Evolutionary conservation across 2,329 filamentous ascomycete species (phyloP).

Genomic region (Diaporthe citrichinensis): DNA sequence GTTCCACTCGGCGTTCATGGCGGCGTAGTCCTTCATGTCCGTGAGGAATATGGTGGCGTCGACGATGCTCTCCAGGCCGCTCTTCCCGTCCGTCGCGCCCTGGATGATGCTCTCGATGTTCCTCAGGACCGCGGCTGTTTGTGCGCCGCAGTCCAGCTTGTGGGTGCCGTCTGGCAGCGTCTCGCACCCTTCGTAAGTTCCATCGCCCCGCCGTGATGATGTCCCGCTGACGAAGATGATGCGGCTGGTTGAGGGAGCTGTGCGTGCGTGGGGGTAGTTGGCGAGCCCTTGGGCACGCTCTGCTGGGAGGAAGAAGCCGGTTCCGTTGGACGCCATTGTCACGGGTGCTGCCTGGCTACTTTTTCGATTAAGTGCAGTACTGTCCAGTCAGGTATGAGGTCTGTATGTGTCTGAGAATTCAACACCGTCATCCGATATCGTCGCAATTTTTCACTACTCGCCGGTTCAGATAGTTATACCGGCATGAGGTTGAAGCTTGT

Average conservation of each 20-base stretch:
- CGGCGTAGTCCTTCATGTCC: constrained; percentile 51
- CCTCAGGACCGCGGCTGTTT: constrained; percentile 51
- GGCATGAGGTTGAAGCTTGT: not conserved
- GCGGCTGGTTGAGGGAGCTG: constrained; percentile 44
- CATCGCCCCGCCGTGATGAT: constrained; percentile 52
- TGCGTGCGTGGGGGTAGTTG: constrained; percentile 54
- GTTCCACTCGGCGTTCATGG: constrained; percentile 55
- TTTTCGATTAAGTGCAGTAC: not conserved
- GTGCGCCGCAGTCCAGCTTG: constrained; percentile 49
- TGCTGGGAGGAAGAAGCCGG: constrained; percentile 49
- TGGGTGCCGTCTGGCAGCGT: constrained; percentile 46
- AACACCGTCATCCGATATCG: not conserved
- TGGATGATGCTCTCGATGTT: constrained; percentile 51
- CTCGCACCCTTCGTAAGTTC: constrained; percentile 51
- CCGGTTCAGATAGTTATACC: not conserved
- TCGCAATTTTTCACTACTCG: not conserved
- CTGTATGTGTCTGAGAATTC: not conserved
- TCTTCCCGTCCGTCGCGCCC: constrained; percentile 48
- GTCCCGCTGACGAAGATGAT: constrained; percentile 52
- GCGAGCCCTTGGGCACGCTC: constrained; percentile 51
- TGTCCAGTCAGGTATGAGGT: not conserved
- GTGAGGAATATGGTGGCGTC: constrained; percentile 53
- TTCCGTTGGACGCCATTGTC: constrained; percentile 47
- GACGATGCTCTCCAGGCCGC: constrained; percentile 51
- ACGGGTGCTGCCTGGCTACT: not conserved